Evolutionary conservation across 169 alveolate species (phyloP), one percentile per base, ranked within the genome.

Genomic region (Amoebophrya sp.): DNA sequence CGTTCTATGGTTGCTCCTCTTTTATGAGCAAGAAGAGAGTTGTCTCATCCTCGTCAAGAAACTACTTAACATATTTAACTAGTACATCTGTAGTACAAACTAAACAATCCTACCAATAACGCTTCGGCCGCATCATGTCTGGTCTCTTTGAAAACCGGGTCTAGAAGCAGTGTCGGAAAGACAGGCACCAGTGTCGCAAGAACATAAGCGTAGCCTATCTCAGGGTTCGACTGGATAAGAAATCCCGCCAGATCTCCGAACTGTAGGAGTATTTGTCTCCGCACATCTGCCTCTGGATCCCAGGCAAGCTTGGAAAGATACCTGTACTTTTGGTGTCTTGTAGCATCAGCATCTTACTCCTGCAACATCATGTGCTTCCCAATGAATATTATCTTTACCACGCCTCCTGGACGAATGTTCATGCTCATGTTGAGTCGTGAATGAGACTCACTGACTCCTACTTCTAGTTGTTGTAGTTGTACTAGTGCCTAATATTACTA

Each of bases 221-320:
- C 95, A 54, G 92, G 92, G 41, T 93, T 93, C 33, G 94, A 92
- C 55, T 93, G 95, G 12, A 93, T 92, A 83, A 93, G 90, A 18
- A 93, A 93, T 12, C 95, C 95, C 29, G 91, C 95, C 36, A 93
- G 34, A 65, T 93, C 94, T 0, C 95, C 95, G 92, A 93, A 36
- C 91, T 92, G 92, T 47, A 90, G 41, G 93, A 93, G 38, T 18
- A 89, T 65, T 38, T 92, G 92, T 39, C 89, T 76, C 91, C 93
- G 90, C 78, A 93, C 95, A 12, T 55, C 93, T 76, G 90, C 93
- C 76, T 93, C 95, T 12, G 53, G 83, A 54, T 93, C 95, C 40
- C 78, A 34, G 29, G 78, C 54, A 29, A 93, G 91, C 83, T 65
- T 65, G 33, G 83, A 65, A 6, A 65, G 36, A 23, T 53, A 53